Evolutionary conservation across 2,329 filamentous ascomycete genomes (phyloP).

Genomic region (Cylindrodendrum hubeiense): DNA sequence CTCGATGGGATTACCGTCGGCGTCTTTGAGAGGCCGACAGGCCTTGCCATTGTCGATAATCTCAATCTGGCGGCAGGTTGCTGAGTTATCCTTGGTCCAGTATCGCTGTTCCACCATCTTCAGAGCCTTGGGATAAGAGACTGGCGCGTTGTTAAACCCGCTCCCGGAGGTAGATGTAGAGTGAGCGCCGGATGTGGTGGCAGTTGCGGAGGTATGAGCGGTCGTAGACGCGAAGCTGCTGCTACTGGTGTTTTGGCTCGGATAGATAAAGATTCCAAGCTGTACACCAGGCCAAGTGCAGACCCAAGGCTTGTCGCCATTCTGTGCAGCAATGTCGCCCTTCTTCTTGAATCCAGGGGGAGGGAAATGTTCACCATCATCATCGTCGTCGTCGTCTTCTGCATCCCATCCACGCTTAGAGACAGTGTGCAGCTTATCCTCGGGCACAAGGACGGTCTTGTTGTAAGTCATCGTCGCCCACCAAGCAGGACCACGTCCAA

Average conservation of each 20-base stretch:
- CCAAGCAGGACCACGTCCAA: slow-evolving; percentile 66
- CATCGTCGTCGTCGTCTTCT: slow-evolving; percentile 27
- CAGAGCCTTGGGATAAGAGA: slow-evolving; percentile 63
- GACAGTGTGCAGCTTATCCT: slow-evolving; percentile 51
- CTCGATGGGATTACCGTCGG: slow-evolving; percentile 54
- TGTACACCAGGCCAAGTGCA: slow-evolving; percentile 69
- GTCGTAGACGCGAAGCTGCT: slow-evolving; percentile 31
- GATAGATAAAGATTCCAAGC: slow-evolving; percentile 69
- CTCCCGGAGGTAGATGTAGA: slow-evolving; percentile 24
- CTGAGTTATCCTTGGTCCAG: slow-evolving; percentile 46
- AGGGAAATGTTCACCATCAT: slow-evolving; percentile 24
- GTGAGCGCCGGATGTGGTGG: slow-evolving; percentile 29
- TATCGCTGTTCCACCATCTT: slow-evolving; percentile 68
- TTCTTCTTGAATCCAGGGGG: slow-evolving; percentile 44
- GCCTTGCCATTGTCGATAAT: slow-evolving; percentile 55
- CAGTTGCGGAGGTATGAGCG: slow-evolving; percentile 18
- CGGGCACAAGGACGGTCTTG: slow-evolving; percentile 67
- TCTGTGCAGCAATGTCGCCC: slow-evolving; percentile 45
- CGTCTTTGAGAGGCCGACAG: slow-evolving; percentile 51
- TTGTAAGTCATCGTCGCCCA: slow-evolving; percentile 64
- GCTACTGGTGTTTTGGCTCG: slow-evolving; percentile 62
- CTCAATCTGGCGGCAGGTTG: slow-evolving; percentile 63
- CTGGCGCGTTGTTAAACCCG: slow-evolving; percentile 11
- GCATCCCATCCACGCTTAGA: slow-evolving; percentile 44
- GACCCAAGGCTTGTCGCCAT: slow-evolving; percentile 68